Evolutionary conservation across 179 eudicot species (phyloP), one percentile per base, ranked within the genome.

Genomic region (Pouteria campechiana): DNA sequence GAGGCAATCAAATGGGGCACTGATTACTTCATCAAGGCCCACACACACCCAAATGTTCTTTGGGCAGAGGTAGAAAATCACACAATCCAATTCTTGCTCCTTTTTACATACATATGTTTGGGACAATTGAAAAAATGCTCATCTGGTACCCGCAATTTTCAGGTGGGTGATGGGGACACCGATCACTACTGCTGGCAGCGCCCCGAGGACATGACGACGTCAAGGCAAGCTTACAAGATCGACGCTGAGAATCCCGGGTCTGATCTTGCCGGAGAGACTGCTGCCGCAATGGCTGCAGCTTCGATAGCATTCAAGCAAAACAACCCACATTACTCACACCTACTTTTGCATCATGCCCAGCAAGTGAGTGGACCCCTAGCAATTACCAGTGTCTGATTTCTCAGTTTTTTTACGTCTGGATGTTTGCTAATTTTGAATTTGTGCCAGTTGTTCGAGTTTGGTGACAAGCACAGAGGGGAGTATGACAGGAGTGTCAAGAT

Each of bases 1-100:
- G 90, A 83, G 51, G 82, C 94, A 0, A 81, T 84, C 37, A 80
- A 78, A 44, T 84, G 95, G 95, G 95, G 92, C 2, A 81, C 92
- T 13, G 87, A 84, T 65, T 84, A 84, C 52, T 84, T 84, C 81
- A 77, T 84, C 50, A 79, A 79, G 54, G 83, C 94, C 15, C 87
- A 87, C 50, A 37, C 79, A 32, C 63, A 73, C 3, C 59, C 58
- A 24, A 62, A 75, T 62, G 63, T 73, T 37, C 84, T 87, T 31
- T 83, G 87, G 94, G 94, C 61, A 59, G 84, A 87, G 83, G 96
- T 70, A 54, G n/a, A n/a, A n/a, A n/a, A n/a, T n/a, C n/a, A n/a
- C n/a, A n/a, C n/a, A n/a, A n/a, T n/a, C n/a, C n/a, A n/a, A n/a
- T n/a, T n/a, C n/a, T n/a, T n/a, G n/a, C n/a, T n/a, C n/a, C n/a